These are phyloP conservation scores for Durio zibethinus DNA, from an alignment of 345 rosid genomes.

Conservation along the genomic window DNA sequence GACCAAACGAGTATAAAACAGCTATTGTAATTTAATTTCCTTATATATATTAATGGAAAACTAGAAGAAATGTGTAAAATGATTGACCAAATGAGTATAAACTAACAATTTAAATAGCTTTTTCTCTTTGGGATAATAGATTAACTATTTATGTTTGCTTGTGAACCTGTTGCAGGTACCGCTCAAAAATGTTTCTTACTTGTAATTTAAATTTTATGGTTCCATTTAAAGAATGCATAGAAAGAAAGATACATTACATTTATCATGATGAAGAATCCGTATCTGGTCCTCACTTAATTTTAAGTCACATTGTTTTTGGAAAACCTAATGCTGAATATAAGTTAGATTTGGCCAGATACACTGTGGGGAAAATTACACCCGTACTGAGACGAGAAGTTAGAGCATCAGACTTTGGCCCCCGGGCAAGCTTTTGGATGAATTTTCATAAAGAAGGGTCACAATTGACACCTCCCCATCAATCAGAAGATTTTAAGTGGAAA, in stretches of 20 bases:
- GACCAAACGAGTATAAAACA: too few species aligned
- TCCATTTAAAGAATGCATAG: background rate
- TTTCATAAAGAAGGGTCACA: conserved; percentile 91
- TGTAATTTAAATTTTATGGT: background rate
- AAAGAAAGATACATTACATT: background rate
- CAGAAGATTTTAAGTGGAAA: conserved; percentile 95
- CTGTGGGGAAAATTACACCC: conserved; percentile 97
- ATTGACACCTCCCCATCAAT: conserved; percentile 86
- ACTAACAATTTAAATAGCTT: background rate
- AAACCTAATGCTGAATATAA: conserved; percentile 7
- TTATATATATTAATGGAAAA: background rate
- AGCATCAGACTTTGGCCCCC: conserved; percentile 82
- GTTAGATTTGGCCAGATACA: conserved; percentile 56
- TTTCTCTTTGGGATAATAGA: background rate
- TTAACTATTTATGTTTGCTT: background rate
- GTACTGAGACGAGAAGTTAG: conserved; percentile 88
- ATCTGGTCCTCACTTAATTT: background rate
- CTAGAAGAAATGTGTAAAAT: background rate
- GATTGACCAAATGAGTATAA: background rate
- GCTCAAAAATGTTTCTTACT: background rate
- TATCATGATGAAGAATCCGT: background rate
- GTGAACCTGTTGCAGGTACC: conserved; percentile 1
- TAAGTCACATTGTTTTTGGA: conserved; percentile 1
- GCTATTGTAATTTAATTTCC: background rate
- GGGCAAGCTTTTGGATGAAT: conserved; percentile 97